Conservation (phyloP, 805 yeast species). For the Wickerhamomyces sydowiorum region DNA sequence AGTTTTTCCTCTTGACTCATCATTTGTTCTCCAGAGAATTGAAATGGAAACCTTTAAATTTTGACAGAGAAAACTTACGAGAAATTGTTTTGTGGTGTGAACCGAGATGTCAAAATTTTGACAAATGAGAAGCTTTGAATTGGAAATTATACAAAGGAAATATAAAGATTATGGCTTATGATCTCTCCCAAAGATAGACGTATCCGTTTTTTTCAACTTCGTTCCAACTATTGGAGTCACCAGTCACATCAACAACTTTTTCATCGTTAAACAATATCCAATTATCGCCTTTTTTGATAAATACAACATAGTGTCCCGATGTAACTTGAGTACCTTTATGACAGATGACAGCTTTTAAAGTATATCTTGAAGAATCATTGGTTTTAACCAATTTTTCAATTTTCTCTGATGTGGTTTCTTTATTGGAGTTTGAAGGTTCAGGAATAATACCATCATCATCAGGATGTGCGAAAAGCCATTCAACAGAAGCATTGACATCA, state of each 20-base stretch:
- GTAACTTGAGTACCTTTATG: slow-evolving; percentile 86
- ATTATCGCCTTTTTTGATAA: slow-evolving; percentile 41
- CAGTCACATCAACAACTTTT: slow-evolving; percentile 61
- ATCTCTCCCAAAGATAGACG: slow-evolving; percentile 31
- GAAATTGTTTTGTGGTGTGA: no score
- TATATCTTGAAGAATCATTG: slow-evolving; percentile 30
- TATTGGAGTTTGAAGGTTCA: slow-evolving; percentile 14
- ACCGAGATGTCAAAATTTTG: no score
- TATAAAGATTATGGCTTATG: no score
- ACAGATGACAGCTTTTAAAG: slow-evolving; percentile 61
- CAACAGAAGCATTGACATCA: slow-evolving; percentile 74
- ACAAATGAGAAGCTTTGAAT: no score
- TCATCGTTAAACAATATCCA: slow-evolving; percentile 87
- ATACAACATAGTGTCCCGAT: slow-evolving; percentile 86
- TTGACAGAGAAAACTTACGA: no score
- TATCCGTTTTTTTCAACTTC: slow-evolving; percentile 39
- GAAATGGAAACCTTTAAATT: no score
- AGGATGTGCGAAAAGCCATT: slow-evolving; percentile 84
- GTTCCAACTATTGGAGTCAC: slow-evolving; percentile 22
- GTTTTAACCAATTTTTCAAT: slow-evolving; percentile 1
- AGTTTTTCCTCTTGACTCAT: no score
- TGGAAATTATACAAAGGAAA: no score
- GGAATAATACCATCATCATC: slow-evolving; percentile 65
- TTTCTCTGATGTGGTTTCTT: slow-evolving; percentile 5
- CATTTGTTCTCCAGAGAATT: no score